Evolutionary conservation across 73 alveolate species (phyloP).

Genomic region (Paramecium tetraurelia): DNA sequence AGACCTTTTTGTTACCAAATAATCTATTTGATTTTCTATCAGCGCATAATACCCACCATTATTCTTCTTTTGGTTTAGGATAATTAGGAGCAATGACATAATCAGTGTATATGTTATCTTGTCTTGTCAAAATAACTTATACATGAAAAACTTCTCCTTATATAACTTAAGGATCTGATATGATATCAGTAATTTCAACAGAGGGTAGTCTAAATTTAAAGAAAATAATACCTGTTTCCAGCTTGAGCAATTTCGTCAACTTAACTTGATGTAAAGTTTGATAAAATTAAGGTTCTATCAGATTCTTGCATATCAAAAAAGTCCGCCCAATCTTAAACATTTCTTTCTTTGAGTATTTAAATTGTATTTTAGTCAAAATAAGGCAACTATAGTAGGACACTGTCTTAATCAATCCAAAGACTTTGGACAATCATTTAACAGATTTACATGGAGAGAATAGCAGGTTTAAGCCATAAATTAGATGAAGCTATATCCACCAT

Average conservation of each 20-base stretch:
- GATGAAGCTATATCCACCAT: conserved; percentile 57
- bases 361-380: conserved; percentile 4
- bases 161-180: not conserved
- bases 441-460: conserved; percentile 42
- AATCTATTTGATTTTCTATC: conserved; percentile 44
- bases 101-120: conserved; percentile 55
- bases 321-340: conserved; percentile 11
- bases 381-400: conserved; percentile 43
- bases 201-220: conserved; percentile 31
- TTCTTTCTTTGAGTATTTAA: not conserved
- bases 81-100: conserved; percentile 61
- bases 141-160: conserved; percentile 52
- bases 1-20: conserved; percentile 53
- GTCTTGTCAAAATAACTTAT: not conserved
- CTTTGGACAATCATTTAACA: conserved; percentile 58
- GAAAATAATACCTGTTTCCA: conserved; percentile 44
- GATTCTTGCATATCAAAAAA: conserved; percentile 41
- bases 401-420: conserved; percentile 54
- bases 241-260: conserved; percentile 55
- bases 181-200: conserved; percentile 23
- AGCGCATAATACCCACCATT: conserved; percentile 63
- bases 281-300: not conserved
- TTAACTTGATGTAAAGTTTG: not conserved
- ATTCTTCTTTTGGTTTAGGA: conserved; percentile 64
- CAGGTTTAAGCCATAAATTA: conserved; percentile 31